Percentiles rank a stretch among this genome's conserved stretches.
phyloP scores from a whole-genome alignment of 2,329 filamentous ascomycete species.

The Trichothecium sympodiale region DNA sequence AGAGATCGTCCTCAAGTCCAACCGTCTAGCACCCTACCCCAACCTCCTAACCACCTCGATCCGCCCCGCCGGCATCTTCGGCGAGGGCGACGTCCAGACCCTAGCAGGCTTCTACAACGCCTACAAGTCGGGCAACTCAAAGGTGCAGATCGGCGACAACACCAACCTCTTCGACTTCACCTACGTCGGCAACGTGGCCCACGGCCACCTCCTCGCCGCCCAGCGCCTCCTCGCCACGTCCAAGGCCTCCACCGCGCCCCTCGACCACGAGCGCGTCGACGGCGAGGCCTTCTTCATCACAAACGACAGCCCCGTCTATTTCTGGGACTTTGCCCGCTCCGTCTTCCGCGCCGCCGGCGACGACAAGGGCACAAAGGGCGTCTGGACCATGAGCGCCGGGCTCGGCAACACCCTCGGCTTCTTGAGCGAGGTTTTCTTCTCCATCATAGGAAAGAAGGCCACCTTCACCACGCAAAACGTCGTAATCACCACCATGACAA shows the following conservation, averaged over 20 bases:
- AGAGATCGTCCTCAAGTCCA: constrained; percentile 65
- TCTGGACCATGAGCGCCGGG: constrained; percentile 42
- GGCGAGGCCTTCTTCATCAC: constrained; percentile 86
- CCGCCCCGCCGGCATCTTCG: constrained; percentile 82
- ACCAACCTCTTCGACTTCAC: constrained; percentile 54
- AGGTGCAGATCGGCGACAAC: constrained; percentile 68
- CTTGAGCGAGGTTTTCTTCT: constrained; percentile 40
- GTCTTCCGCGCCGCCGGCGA: constrained; percentile 59
- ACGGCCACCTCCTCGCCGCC: constrained; percentile 76
- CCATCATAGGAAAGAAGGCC: constrained; percentile 37
- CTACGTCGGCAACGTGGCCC: constrained; percentile 52
- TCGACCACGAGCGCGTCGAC: constrained; percentile 64
- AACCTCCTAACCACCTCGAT: constrained; percentile 68
- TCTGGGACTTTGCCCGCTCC: constrained; percentile 77
- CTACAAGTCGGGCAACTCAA: constrained; percentile 56
- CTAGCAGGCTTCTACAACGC: constrained; percentile 65
- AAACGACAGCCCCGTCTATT: constrained; percentile 79
- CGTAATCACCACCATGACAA: constrained; percentile 60
- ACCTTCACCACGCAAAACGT: constrained; percentile 51
- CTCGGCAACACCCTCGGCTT: constrained; percentile 41
- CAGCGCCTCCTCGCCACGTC: constrained; percentile 55
- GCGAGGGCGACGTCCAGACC: constrained; percentile 72
- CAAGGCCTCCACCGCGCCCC: constrained; percentile 40
- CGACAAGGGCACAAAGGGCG: constrained; percentile 37
- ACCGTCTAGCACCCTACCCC: constrained; percentile 43